These are phyloP conservation scores for Psilocybe azurescens DNA, from an alignment of 768 basidiomycete species.

Conservation along the genomic window DNA sequence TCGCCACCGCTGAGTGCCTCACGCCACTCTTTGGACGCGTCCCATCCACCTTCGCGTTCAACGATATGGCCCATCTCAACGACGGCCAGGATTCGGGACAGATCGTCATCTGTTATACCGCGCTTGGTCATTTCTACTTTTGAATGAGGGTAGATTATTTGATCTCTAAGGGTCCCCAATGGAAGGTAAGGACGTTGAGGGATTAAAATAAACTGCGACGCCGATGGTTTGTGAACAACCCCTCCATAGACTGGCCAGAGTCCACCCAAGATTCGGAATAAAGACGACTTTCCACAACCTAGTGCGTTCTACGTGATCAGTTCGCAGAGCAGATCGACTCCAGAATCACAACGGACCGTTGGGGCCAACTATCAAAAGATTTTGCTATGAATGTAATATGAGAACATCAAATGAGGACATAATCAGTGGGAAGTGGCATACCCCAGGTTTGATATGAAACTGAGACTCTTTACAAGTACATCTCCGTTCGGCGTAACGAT, in stretches of 20 bases:
- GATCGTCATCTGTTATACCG: slow-evolving; percentile 74
- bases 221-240: slow-evolving; percentile 86
- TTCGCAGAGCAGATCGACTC: not conserved
- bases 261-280: slow-evolving; percentile 96
- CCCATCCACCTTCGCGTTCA: slow-evolving; percentile 97
- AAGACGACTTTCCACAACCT: slow-evolving; percentile 88
- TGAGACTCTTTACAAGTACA: slow-evolving; percentile 81
- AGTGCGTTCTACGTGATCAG: slow-evolving; percentile 9
- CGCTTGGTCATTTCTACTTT: slow-evolving; percentile 78
- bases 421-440: slow-evolving; percentile 36
- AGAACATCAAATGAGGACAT: not conserved
- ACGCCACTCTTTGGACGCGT: slow-evolving; percentile 87
- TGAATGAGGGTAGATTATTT: slow-evolving; percentile 94
- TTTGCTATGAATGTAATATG: slow-evolving; percentile 61
- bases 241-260: slow-evolving; percentile 92
- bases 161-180: slow-evolving; percentile 91
- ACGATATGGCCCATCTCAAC: slow-evolving; percentile 89
- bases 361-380: slow-evolving; percentile 91
- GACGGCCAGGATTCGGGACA: slow-evolving; percentile 71
- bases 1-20: slow-evolving; percentile 94
- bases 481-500: slow-evolving; percentile 98
- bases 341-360: slow-evolving; percentile 61
- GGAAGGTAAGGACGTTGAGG: slow-evolving; percentile 97
- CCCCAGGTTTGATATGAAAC: slow-evolving; percentile 88
- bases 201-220: slow-evolving; percentile 90